phyloP scores from a whole-genome alignment of 768 basidiomycete genomes.

The Auricularia heimuer region DNA sequence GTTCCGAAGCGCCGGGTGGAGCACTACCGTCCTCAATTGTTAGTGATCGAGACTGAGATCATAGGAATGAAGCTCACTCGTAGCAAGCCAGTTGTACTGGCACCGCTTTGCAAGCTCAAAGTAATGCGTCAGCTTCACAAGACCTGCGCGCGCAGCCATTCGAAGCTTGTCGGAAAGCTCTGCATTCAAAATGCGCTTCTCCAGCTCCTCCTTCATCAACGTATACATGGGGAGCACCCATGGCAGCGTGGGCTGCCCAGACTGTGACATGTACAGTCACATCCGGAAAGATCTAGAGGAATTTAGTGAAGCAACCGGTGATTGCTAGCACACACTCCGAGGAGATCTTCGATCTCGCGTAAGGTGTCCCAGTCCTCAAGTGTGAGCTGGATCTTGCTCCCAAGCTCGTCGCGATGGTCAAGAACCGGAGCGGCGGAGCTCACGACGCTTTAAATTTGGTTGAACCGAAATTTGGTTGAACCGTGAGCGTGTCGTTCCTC shows the following conservation, averaged over 20 bases:
- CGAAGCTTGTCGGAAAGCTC: neutral
- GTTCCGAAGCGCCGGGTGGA: neutral
- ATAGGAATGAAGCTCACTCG: constrained; percentile 17
- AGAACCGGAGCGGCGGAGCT: no score
- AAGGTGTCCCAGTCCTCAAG: no score
- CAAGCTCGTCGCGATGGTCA: no score
- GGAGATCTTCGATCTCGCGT: no score
- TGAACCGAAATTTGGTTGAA: no score
- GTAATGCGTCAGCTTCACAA: constrained; percentile 46
- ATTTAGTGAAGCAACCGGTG: no score
- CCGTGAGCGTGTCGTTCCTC: no score
- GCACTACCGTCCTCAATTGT: neutral
- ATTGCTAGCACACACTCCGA: no score
- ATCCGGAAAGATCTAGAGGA: neutral
- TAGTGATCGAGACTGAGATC: neutral
- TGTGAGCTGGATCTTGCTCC: no score
- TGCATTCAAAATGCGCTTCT: neutral
- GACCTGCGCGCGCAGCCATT: neutral
- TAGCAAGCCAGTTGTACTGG: constrained; percentile 48
- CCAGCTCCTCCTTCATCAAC: constrained; percentile 12
- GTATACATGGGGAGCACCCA: constrained; percentile 20
- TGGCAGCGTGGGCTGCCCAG: constrained; percentile 20
- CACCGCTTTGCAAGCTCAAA: constrained; percentile 45
- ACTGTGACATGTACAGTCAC: constrained; percentile 21
- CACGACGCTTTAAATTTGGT: no score